Percentiles rank a stretch among this genome's conserved stretches.
Evolutionary conservation across 169 alveolate species (phyloP).

Genomic region (Eimeria nieschulzi): DNA sequence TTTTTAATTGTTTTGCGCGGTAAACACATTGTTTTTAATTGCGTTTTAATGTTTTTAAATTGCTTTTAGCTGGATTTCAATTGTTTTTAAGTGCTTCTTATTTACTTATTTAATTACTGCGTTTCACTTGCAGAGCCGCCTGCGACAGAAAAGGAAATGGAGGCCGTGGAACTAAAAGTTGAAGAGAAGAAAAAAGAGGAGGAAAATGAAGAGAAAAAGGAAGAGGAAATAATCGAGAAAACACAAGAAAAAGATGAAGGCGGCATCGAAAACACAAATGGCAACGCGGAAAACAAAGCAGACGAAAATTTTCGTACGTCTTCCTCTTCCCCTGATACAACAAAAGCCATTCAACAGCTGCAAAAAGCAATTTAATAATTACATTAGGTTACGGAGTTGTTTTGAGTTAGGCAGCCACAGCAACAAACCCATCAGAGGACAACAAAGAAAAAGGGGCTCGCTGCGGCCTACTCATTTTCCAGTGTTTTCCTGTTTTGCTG

Average conservation of each 20-base stretch:
- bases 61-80: neutral
- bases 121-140: neutral
- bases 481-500: neutral
- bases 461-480: too few relatives aligned
- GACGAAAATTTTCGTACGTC: neutral
- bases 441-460: too few relatives aligned
- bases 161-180: neutral
- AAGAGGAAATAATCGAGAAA: neutral
- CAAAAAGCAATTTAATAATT: too few relatives aligned
- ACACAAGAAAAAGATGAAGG: neutral
- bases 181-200: neutral
- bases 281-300: neutral
- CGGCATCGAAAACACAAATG: neutral
- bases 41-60: neutral
- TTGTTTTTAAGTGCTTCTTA: neutral
- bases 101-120: neutral
- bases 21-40: neutral
- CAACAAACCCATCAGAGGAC: neutral
- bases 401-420: neutral
- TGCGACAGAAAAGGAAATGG: neutral
- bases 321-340: too few relatives aligned
- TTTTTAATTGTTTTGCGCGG: too few relatives aligned
- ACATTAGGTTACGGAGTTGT: neutral
- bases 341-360: too few relatives aligned
- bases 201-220: neutral